Percentiles rank a stretch among this genome's conserved stretches.
phyloP scores from a whole-genome alignment of 805 yeast genomes.

The Gaillardinia entomophila region DNA sequence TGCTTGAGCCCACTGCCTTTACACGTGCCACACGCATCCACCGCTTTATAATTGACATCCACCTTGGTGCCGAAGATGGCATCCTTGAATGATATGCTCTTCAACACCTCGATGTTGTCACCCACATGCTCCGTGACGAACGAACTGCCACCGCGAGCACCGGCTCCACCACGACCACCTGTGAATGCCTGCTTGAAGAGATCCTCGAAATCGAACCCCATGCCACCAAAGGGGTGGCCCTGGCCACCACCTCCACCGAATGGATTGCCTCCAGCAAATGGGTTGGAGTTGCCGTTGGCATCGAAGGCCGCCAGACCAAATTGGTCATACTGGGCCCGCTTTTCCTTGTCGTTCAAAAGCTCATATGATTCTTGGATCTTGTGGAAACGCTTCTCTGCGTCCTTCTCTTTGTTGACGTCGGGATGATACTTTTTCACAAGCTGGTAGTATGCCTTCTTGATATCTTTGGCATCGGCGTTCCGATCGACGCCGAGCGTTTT shows the following conservation, averaged over 20 bases:
- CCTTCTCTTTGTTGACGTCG: constrained; percentile 88
- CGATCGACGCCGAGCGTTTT: constrained; percentile 71
- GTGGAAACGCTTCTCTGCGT: constrained; percentile 85
- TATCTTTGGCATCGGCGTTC: constrained; percentile 70
- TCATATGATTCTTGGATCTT: constrained; percentile 94
- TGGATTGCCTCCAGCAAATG: constrained; percentile 41
- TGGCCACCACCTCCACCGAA: constrained; percentile 23
- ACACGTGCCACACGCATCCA: constrained; percentile 76
- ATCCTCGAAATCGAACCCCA: constrained; percentile 43
- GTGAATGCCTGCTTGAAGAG: constrained; percentile 46
- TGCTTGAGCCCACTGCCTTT: constrained; percentile 78
- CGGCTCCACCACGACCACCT: constrained; percentile 24
- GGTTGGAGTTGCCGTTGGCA: constrained; percentile 47
- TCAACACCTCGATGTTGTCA: constrained; percentile 76
- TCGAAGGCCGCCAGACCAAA: constrained; percentile 86
- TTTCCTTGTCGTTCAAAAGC: constrained; percentile 75
- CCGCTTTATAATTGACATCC: constrained; percentile 62
- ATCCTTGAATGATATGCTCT: constrained; percentile 74
- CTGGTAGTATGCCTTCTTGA: constrained; percentile 90
- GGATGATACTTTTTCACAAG: constrained; percentile 95
- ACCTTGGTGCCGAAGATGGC: constrained; percentile 75
- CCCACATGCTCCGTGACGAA: constrained; percentile 80
- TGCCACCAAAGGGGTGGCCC: constrained; percentile 53
- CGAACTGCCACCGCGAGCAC: constrained; percentile 35
- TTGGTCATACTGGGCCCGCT: constrained; percentile 85